These are phyloP conservation scores for Blastobotrys apis DNA, from an alignment of 1,139 yeast species.

Conservation along the genomic window DNA sequence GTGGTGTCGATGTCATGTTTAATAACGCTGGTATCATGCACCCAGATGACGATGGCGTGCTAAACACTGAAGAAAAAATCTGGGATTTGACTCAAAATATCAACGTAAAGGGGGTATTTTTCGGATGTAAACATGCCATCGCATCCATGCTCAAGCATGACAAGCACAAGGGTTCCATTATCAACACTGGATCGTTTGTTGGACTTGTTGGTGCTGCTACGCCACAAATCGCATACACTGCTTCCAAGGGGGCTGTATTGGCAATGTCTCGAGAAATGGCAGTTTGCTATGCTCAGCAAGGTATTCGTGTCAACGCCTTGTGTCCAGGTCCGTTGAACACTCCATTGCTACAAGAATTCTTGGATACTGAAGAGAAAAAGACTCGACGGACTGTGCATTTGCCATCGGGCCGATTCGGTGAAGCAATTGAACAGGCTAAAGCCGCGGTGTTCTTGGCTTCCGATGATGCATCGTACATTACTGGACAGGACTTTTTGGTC, in stretches of 20 bases:
- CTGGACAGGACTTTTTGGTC: constrained; percentile 77
- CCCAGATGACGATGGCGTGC: constrained; percentile 52
- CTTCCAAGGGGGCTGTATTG: constrained; percentile 41
- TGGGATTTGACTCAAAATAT: constrained; percentile 50
- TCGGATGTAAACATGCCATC: constrained; percentile 52
- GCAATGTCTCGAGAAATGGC: constrained; percentile 60
- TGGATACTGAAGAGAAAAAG: constrained; percentile 38
- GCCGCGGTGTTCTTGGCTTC: constrained; percentile 76
- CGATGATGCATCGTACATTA: constrained; percentile 73
- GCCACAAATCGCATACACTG: constrained; percentile 39
- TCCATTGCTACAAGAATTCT: constrained; percentile 53
- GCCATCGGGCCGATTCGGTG: constrained; percentile 49
- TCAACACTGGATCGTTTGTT: constrained; percentile 60
- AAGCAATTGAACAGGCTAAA: constrained; percentile 75
- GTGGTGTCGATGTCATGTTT: constrained; percentile 60
- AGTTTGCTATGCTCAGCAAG: constrained; percentile 59
- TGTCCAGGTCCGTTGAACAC: constrained; percentile 62
- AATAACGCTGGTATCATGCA: constrained; percentile 79
- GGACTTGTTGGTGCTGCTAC: constrained; percentile 46
- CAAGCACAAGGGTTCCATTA: constrained; percentile 51
- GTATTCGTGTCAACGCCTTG: constrained; percentile 64
- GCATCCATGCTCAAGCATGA: constrained; percentile 46
- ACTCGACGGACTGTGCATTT: constrained; percentile 49
- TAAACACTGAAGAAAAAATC: constrained; percentile 40
- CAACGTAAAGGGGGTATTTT: constrained; percentile 55